A percentile compares a stretch with the other conserved stretches of the same genome.
Evolutionary conservation across 2,329 filamentous ascomycete genomes (phyloP).

Genomic region (Biscogniauxia sp.): DNA sequence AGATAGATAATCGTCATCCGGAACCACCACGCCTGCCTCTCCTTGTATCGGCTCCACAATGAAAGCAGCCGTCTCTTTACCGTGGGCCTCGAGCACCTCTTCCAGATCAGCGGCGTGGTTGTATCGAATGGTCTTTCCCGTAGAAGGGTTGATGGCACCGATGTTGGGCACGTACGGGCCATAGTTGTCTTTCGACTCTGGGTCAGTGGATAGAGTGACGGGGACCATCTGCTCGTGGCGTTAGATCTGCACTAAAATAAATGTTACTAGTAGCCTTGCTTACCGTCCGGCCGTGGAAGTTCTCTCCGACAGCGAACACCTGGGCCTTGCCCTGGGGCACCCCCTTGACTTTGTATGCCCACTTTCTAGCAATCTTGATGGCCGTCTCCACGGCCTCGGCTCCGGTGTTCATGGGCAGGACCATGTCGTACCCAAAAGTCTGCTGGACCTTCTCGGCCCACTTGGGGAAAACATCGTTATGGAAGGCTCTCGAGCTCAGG

Average conservation of each 20-base stretch:
- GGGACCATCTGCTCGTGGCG: constrained; percentile 69
- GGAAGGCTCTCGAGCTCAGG: constrained; percentile 89
- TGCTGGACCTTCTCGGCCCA: constrained; percentile 90
- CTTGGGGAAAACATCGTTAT: constrained; percentile 96
- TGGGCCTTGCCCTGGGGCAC: constrained; percentile 81
- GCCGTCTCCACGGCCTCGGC: constrained; percentile 95
- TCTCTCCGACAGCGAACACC: constrained; percentile 81
- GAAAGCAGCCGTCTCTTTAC: constrained; percentile 85
- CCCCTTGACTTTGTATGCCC: constrained; percentile 95
- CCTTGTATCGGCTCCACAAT: constrained; percentile 96
- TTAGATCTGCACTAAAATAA: constrained; percentile 10
- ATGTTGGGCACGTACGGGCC: constrained; percentile 92
- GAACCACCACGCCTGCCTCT: constrained; percentile 94
- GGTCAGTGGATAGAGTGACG: constrained; percentile 91
- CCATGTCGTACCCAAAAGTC: constrained; percentile 96
- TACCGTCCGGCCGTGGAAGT: constrained; percentile 95
- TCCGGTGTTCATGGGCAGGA: constrained; percentile 96
- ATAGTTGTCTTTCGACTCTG: constrained; percentile 95
- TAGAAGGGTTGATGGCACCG: constrained; percentile 72
- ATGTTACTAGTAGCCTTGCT: constrained; percentile 33
- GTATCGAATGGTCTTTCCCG: constrained; percentile 76
- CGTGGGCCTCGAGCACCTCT: constrained; percentile 74
- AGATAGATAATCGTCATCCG: constrained; percentile 81
- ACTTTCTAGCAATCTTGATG: constrained; percentile 94
- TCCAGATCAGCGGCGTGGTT: constrained; percentile 82